Evolutionary conservation across 2,329 filamentous ascomycete species (phyloP).

Genomic region (Furcasterigmium furcatum): DNA sequence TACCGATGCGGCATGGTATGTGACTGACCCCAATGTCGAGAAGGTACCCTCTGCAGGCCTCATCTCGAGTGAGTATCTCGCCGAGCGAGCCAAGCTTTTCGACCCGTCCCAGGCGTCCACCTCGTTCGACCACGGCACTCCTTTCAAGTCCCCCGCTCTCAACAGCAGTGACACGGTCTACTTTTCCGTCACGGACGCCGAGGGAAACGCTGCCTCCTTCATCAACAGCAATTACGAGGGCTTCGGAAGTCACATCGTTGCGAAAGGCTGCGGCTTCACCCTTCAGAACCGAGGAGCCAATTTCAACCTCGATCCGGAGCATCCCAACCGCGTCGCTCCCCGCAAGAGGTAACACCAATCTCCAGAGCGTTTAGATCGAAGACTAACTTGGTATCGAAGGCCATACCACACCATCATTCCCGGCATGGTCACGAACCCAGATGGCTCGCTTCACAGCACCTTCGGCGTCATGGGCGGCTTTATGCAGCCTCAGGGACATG

Average conservation of each 20-base stretch:
- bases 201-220: slow-evolving; percentile 90
- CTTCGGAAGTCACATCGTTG: slow-evolving; percentile 85
- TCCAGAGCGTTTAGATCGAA: no score
- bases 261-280: slow-evolving; percentile 83
- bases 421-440: slow-evolving; percentile 78
- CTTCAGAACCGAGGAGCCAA: slow-evolving; percentile 91
- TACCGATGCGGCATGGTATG: slow-evolving; percentile 85
- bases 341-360: slow-evolving; percentile 49
- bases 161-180: slow-evolving; percentile 92
- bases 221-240: slow-evolving; percentile 94
- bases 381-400: slow-evolving; percentile 27
- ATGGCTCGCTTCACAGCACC: slow-evolving; percentile 74
- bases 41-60: slow-evolving; percentile 69
- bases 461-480: slow-evolving; percentile 98
- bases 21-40: slow-evolving; percentile 74
- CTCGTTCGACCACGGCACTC: slow-evolving; percentile 60
- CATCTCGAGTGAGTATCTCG: slow-evolving; percentile 71
- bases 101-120: slow-evolving; percentile 57
- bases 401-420: slow-evolving; percentile 99
- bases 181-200: slow-evolving; percentile 76
- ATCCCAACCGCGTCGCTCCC: slow-evolving; percentile 79
- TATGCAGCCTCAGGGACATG: slow-evolving; percentile 96
- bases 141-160: slow-evolving; percentile 65
- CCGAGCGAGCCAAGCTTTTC: slow-evolving; percentile 62
- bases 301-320: slow-evolving; percentile 67